A percentile compares a stretch with the other conserved stretches of the same genome.
Evolutionary conservation across 352 stramenopile genomes (phyloP).

Genomic region (Globisporangium echinulatum): DNA sequence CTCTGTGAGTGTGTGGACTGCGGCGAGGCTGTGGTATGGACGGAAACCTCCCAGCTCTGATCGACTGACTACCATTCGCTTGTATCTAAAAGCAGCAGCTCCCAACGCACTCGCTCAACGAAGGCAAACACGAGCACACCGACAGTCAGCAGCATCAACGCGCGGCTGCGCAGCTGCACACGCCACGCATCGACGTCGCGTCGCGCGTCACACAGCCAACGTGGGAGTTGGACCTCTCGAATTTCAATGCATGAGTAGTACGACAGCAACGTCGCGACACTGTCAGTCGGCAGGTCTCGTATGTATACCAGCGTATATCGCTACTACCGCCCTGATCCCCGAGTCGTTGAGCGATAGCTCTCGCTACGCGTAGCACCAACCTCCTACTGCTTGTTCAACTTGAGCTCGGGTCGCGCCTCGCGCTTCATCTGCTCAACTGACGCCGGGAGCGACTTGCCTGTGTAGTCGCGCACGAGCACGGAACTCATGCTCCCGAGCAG

Average conservation of each 20-base stretch:
- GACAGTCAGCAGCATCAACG: neutral
- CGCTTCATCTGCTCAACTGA: conserved; percentile 56
- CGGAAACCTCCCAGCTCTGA: too few species aligned
- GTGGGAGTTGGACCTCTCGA: conserved; percentile 69
- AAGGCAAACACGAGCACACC: too few species aligned
- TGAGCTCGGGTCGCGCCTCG: conserved; percentile 5
- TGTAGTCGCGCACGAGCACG: conserved; percentile 49
- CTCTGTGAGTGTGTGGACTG: too few species aligned
- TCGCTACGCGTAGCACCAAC: too few species aligned
- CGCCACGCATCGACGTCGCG: neutral
- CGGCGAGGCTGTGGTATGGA: too few species aligned
- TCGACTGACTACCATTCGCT: too few species aligned
- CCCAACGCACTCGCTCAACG: too few species aligned
- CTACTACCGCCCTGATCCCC: too few species aligned
- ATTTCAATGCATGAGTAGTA: conserved; percentile 33
- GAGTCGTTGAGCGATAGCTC: too few species aligned
- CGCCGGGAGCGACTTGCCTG: conserved; percentile 39
- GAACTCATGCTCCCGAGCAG: conserved; percentile 64
- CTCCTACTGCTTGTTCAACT: conserved; percentile 10
- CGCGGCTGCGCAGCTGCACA: neutral
- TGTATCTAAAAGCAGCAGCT: too few species aligned
- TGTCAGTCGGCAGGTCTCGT: neutral
- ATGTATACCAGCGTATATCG: neutral
- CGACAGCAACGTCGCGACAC: neutral
- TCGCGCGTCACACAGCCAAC: conserved; percentile 1